Evolutionary conservation across 2,329 filamentous ascomycete genomes (phyloP), one percentile per base, ranked within the genome.

Genomic region (Moelleriella libera): DNA sequence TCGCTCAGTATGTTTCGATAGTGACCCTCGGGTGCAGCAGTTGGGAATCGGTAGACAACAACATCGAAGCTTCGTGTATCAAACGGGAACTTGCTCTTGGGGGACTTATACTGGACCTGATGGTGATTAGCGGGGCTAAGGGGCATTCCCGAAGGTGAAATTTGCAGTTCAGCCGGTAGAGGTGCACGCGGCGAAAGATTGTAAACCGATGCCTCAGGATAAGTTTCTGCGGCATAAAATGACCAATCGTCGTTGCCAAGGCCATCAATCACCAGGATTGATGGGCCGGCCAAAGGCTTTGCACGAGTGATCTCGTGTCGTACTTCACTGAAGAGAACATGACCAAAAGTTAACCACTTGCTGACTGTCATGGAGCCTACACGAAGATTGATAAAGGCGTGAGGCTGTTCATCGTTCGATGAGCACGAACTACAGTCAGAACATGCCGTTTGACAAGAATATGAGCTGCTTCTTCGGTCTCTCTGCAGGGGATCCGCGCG

Each of bases 181-280:
- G 72, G 72, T 40, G 73, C 68, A 30, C 75, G 67, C 6, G 79
- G 78, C 0, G 78, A 82, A 29, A 90, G 71, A 58, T 89, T 88
- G 67, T 86, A 90, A 52, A 92, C 83, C 2, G 78, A 82, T 0
- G 82, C 82, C 1, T 72, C 71, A 0, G 83, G 82, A 53, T 90
- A 90, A 1, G 84, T 88, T 58, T 89, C 79, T 6, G 86, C 84
- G 21, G 85, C 85, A 55, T 88, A 90, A n/a, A 48, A 50, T 8
- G 85, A 89, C 86, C 86, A 92, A 58, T 92, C 86, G 54, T 84
- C 80, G 57, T 88, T 89, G n/a, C 86, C 86, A 31, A 92, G 78
- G 5, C 86, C 86, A 64, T 92, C 86, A 48, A 92, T 74, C 14
- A 92, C 82, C 4, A 92, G 71, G 30, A 92, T 78, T 0, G 77